Evolutionary conservation across 257 asterid genomes (phyloP), one percentile per base, ranked within the genome.

Genomic region (Linderniella brevidens): DNA sequence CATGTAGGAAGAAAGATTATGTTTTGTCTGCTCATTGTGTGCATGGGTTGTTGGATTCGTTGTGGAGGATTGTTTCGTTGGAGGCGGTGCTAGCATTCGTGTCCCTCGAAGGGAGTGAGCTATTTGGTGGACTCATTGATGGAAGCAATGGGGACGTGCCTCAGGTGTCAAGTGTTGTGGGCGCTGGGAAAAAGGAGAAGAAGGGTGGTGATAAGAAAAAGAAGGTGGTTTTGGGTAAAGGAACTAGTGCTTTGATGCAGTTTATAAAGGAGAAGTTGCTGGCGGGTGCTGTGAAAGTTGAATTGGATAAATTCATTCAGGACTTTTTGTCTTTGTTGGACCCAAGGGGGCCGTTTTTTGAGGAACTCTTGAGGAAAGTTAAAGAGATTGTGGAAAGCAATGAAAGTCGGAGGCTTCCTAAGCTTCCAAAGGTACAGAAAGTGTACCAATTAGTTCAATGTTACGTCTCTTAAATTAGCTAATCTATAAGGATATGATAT

Each of bases 381-480:
- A 90, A 78, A 66, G 96, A 77, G 61, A 81, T 85, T 5, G 96
- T 84, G 40, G 93, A 85, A 61, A 81, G 86, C 70, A 90, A 85
- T 68, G 94, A 85, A 53, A 81, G 77, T 55, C 66, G 93, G 58
- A 86, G 96, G 64, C 90, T 72, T 57, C 99, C 86, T 14, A 81
- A 84, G 74, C 79, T 85, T n/a, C 88, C 99, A 13, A 90, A 90
- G 96, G 98, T 88, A 79, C 40, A 25, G 32, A 25, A 25, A 6
- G 3, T 25, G 32, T 25, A 25, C 6, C 32, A 6, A 25, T 25
- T 3, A 25, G 32, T 25, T 6, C 32, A 3, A 2, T 25, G 32
- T 25, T 25, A 25, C 6, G 32, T 25, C 32, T 6, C 32, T 2
- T 25, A 6, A 25, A 25, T 2, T 25, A 25, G 32, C 32, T 25